Evolutionary conservation across 805 yeast genomes (phyloP).

Genomic region (Diddensiella santjacobensis): DNA sequence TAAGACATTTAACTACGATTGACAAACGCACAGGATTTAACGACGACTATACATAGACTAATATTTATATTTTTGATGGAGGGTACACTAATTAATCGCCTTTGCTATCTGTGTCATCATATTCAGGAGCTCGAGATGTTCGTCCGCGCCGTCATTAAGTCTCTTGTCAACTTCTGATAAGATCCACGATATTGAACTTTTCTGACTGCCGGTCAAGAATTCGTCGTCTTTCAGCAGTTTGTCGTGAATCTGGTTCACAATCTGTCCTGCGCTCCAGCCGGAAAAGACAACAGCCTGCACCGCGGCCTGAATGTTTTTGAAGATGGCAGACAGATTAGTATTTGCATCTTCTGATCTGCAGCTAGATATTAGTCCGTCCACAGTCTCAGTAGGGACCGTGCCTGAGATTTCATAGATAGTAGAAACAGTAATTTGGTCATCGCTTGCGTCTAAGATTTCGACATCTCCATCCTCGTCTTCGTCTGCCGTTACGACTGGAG

Average conservation of each 20-base stretch:
- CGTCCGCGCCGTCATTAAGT: constrained; percentile 83
- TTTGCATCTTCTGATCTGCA: constrained; percentile 28
- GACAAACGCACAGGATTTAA: constrained; percentile 15
- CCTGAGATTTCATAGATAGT: constrained; percentile 74
- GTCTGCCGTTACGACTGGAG: constrained; percentile 1
- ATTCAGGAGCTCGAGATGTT: constrained; percentile 74
- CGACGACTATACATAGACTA: constrained; percentile 10
- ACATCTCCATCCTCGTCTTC: constrained; percentile 33
- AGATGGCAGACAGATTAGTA: constrained; percentile 24
- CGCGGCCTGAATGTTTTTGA: constrained; percentile 27
- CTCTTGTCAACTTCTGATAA: constrained; percentile 73
- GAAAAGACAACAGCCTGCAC: constrained; percentile 54
- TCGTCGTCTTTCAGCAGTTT: constrained; percentile 52
- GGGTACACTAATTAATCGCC: constrained; percentile 4
- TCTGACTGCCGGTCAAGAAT: constrained; percentile 46
- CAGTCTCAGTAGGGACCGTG: constrained; percentile 50
- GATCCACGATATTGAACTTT: constrained; percentile 59
- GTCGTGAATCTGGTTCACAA: constrained; percentile 70
- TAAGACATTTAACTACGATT: constrained; percentile 76
- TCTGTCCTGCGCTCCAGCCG: constrained; percentile 79
- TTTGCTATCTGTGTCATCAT: constrained; percentile 50
- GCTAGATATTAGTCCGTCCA: constrained; percentile 41
- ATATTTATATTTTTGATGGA: background rate
- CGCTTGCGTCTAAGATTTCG: constrained; percentile 30
- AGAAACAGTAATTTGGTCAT: constrained; percentile 38